Percentiles rank a stretch among this genome's conserved stretches.
Conservation (phyloP, 129 eudicot species). For the Daucus carota region DNA sequence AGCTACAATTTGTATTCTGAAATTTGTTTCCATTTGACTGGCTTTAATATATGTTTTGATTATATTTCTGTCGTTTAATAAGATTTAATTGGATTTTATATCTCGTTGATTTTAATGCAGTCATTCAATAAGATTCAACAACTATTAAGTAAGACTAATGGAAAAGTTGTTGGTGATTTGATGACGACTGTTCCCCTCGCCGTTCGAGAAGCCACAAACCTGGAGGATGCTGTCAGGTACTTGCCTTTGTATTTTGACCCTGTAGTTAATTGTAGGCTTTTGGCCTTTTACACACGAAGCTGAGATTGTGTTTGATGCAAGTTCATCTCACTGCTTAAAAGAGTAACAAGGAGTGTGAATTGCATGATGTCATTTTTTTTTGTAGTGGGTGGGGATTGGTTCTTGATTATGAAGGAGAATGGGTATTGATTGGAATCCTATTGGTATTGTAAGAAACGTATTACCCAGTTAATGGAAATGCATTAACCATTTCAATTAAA, state of each 20-base stretch:
- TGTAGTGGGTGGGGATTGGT: background rate
- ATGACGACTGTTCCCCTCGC: constrained; percentile 77
- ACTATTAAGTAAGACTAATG: constrained; percentile 77
- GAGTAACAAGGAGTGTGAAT: background rate
- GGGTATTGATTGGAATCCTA: background rate
- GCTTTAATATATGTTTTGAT: background rate
- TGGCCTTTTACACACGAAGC: background rate
- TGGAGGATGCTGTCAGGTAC: constrained; percentile 92
- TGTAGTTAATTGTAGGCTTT: background rate
- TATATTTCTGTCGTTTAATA: constrained; percentile 60
- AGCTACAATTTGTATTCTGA: background rate
- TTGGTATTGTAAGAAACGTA: background rate
- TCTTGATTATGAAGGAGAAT: background rate
- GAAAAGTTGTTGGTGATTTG: constrained; percentile 81
- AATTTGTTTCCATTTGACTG: background rate
- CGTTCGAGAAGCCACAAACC: constrained; percentile 74
- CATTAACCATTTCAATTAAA: background rate
- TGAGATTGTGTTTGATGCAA: background rate
- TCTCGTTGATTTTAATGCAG: constrained; percentile 26
- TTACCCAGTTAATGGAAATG: background rate
- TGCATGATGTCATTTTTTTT: background rate
- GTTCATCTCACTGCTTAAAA: background rate
- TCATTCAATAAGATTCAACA: constrained; percentile 81
- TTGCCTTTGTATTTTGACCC: background rate
- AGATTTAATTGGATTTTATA: constrained; percentile 36